Evolutionary conservation across 768 basidiomycete genomes (phyloP).

Genomic region (Pulveroboletus sp.): DNA sequence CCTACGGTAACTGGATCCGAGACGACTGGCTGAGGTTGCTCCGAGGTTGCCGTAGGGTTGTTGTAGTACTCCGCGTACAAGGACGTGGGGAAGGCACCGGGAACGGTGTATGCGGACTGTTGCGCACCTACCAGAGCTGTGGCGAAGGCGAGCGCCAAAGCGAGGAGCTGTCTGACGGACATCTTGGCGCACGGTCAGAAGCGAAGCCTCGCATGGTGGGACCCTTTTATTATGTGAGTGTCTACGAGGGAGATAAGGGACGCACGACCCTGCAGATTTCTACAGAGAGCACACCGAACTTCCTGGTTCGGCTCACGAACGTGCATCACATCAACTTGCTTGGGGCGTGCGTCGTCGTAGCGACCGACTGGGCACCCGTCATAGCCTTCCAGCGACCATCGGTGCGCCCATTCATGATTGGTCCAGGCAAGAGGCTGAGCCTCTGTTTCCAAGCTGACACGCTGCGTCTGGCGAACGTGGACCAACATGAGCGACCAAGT

Average conservation of each 20-base stretch:
- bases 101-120: conserved; percentile 42
- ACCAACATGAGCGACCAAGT: no score
- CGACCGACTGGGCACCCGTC: no score
- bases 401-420: no score
- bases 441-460: no score
- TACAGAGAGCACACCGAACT: background rate
- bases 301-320: conserved; percentile 12
- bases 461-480: no score
- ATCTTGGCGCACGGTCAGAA: conserved; percentile 1
- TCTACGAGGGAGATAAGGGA: background rate
- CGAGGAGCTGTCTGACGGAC: conserved; percentile 9
- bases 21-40: conserved; percentile 73
- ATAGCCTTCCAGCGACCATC: background rate
- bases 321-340: conserved; percentile 10
- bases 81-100: conserved; percentile 63
- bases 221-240: conserved; percentile 8
- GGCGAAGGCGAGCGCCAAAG: conserved; percentile 4
- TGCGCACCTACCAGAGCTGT: conserved; percentile 9
- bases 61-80: conserved; percentile 66
- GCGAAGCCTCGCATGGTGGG: no score
- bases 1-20: conserved; percentile 64
- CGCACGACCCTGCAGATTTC: background rate
- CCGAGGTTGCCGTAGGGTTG: conserved; percentile 63
- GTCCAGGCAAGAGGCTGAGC: no score
- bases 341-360: no score